Evolutionary conservation across 257 asterid genomes (phyloP).

Genomic region (Solanum chiquidenum): DNA sequence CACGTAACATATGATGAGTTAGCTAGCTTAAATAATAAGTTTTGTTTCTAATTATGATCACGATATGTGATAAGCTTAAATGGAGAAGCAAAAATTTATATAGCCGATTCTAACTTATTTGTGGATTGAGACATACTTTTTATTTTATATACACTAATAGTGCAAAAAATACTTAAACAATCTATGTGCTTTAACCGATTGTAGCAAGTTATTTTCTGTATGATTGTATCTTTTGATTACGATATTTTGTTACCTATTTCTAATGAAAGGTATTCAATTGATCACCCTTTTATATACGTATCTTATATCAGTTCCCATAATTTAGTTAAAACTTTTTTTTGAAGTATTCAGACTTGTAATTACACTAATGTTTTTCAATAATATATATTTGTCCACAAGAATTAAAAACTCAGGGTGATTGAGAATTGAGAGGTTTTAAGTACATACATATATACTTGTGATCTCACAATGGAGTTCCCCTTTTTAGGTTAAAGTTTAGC

Average conservation of each 20-base stretch:
- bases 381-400: not conserved
- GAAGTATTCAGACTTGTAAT: not conserved
- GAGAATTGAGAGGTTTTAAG: not conserved
- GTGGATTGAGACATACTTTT: too few relatives aligned
- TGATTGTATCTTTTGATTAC: not conserved
- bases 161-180: too few relatives aligned
- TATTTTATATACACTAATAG: too few relatives aligned
- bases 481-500: not conserved
- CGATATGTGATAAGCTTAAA: not conserved
- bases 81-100: not conserved
- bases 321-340: too few relatives aligned
- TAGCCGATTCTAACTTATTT: not conserved
- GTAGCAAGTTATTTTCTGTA: not conserved
- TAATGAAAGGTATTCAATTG: not conserved
- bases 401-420: not conserved
- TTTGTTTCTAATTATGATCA: not conserved
- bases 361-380: not conserved
- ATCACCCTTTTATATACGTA: too few relatives aligned
- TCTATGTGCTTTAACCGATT: not conserved
- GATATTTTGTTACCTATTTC: not conserved
- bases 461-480: not conserved
- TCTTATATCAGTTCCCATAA: too few relatives aligned
- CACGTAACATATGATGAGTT: not conserved
- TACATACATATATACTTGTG: not conserved
- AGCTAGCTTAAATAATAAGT: not conserved